Evolutionary conservation across 2,329 filamentous ascomycete genomes (phyloP).

Genomic region (Colletotrichum sp.): DNA sequence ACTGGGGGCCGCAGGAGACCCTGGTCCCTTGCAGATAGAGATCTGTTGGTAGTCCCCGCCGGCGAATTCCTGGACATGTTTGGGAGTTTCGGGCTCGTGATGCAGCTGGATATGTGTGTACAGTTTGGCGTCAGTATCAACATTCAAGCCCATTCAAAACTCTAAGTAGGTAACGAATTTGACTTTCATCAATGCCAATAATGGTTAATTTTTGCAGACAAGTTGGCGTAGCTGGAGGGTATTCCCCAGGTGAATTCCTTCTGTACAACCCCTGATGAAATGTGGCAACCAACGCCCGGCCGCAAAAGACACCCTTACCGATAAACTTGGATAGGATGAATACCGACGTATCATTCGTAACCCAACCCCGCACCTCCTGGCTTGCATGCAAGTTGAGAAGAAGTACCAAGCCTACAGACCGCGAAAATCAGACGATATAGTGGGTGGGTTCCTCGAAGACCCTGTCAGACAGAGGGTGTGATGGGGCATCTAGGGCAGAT

Average conservation of each 20-base stretch:
- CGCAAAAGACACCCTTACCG: not conserved
- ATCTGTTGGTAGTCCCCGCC: not conserved
- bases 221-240: not conserved
- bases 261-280: not conserved
- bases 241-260: not conserved
- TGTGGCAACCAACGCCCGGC: not conserved
- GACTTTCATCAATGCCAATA: not conserved
- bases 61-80: not conserved
- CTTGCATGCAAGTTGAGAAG: not conserved
- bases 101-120: not conserved
- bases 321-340: not conserved
- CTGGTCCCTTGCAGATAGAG: not conserved
- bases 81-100: not conserved
- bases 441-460: not conserved
- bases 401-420: not conserved
- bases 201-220: accelerated
- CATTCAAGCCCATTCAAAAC: not conserved
- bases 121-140: not conserved
- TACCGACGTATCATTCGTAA: not conserved
- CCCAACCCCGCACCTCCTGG: not conserved
- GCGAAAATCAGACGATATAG: not conserved
- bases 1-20: not conserved
- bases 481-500: not conserved
- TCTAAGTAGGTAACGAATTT: not conserved
- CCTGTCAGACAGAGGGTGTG: not conserved